A percentile compares a stretch with the other conserved stretches of the same genome.
phyloP scores from a whole-genome alignment of 2,329 filamentous ascomycete genomes.

The Fusarium scirpi region DNA sequence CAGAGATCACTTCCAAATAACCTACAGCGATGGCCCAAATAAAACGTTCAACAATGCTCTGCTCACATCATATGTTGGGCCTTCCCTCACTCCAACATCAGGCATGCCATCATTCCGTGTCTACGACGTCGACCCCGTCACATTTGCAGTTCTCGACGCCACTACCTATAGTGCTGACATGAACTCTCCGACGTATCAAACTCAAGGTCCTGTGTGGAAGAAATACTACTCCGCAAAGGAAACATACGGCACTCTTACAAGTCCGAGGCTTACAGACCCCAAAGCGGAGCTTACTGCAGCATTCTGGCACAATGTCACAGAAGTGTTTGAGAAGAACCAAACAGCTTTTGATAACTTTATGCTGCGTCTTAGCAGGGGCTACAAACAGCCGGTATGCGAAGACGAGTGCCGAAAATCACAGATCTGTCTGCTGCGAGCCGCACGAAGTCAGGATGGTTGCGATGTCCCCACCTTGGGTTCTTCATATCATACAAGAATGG shows the following conservation, averaged over 20 bases:
- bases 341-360: conserved; percentile 61
- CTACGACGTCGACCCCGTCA: conserved; percentile 68
- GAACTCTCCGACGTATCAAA: conserved; percentile 57
- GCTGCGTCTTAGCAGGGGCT: conserved; percentile 61
- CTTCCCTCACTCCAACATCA: conserved; percentile 66
- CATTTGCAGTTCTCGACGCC: conserved; percentile 66
- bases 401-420: conserved; percentile 58
- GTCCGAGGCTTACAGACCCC: conserved; percentile 54
- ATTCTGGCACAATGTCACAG: conserved; percentile 71
- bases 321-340: conserved; percentile 58
- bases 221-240: conserved; percentile 69
- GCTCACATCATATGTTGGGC: conserved; percentile 65
- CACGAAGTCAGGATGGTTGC: conserved; percentile 65
- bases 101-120: conserved; percentile 69
- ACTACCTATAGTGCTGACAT: conserved; percentile 68
- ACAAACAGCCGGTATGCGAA: conserved; percentile 55
- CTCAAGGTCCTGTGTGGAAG: conserved; percentile 62
- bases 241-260: conserved; percentile 61
- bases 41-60: conserved; percentile 58
- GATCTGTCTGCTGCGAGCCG: conserved; percentile 66
- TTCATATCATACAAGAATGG: conserved; percentile 49
- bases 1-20: conserved; percentile 67
- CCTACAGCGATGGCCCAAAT: conserved; percentile 61
- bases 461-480: conserved; percentile 52
- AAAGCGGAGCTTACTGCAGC: conserved; percentile 63